Percentiles rank a stretch among this genome's conserved stretches.
These are phyloP conservation scores for Calonectria pteridis DNA, from an alignment of 2,329 filamentous ascomycete genomes.

Conservation along the genomic window DNA sequence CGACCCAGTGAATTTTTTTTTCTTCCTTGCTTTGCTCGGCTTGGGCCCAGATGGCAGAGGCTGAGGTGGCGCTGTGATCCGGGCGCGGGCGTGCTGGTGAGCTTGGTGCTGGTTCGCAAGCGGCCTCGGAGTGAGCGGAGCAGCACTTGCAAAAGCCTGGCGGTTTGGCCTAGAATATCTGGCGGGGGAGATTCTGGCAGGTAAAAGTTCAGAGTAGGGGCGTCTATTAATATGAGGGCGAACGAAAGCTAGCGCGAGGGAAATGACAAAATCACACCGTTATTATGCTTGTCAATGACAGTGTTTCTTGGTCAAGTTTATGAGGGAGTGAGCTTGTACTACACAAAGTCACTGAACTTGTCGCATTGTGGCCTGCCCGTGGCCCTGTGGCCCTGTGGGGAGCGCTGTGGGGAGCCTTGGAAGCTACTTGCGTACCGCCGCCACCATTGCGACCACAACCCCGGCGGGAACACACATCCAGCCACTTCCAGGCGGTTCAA, in stretches of 20 bases:
- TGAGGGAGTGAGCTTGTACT: constrained; percentile 9
- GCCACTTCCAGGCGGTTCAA: constrained; percentile 9
- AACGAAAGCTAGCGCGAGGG: background rate
- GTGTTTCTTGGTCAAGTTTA: constrained; percentile 7
- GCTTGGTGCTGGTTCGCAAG: constrained; percentile 21
- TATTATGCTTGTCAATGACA: constrained; percentile 5
- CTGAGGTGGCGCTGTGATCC: constrained; percentile 30
- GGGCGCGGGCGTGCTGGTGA: constrained; percentile 17
- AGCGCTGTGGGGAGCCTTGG: constrained; percentile 17
- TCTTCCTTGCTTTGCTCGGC: background rate
- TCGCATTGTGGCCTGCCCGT: background rate
- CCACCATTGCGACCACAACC: constrained; percentile 12
- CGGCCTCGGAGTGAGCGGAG: constrained; percentile 17
- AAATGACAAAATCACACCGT: constrained; percentile 12
- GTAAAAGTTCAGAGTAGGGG: background rate
- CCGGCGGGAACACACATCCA: constrained; percentile 11
- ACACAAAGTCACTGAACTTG: constrained; percentile 11
- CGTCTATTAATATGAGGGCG: constrained; percentile 1
- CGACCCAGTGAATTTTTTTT: constrained; percentile 12
- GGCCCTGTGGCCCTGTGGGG: constrained; percentile 15
- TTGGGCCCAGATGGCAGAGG: constrained; percentile 24
- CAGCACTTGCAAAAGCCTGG: background rate
- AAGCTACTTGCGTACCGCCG: constrained; percentile 17
- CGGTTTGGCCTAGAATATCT: constrained; percentile 5
- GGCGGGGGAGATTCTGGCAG: background rate